A percentile compares a stretch with the other conserved stretches of the same genome.
phyloP scores from a whole-genome alignment of 1,139 yeast species.

The Sugiyamaella novakii region DNA sequence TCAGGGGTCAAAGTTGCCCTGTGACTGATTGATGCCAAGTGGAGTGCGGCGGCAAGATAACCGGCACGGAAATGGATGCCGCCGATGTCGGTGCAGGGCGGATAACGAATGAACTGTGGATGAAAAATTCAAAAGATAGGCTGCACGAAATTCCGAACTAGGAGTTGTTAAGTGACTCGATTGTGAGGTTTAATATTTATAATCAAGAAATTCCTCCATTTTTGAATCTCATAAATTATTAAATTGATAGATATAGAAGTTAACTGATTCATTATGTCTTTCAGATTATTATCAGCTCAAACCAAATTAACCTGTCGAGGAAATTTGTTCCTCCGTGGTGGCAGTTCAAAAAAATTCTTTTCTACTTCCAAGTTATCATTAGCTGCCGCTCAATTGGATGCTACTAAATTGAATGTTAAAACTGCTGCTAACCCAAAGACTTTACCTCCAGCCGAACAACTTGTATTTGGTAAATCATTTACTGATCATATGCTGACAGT shows the following conservation, averaged over 20 bases:
- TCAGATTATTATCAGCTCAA: constrained; percentile 8
- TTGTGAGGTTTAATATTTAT: background rate
- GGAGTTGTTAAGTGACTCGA: background rate
- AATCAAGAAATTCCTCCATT: too few relatives aligned
- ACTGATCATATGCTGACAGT: constrained; percentile 88
- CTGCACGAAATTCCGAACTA: background rate
- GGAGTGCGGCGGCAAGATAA: too few relatives aligned
- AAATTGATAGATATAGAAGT: too few relatives aligned
- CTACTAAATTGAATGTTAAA: constrained; percentile 64
- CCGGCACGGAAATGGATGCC: background rate
- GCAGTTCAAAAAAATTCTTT: constrained; percentile 4
- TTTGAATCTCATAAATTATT: too few relatives aligned
- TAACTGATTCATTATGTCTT: too few relatives aligned
- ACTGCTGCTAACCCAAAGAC: constrained; percentile 62
- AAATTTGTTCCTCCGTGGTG: background rate
- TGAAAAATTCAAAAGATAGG: background rate
- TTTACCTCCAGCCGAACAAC: constrained; percentile 69
- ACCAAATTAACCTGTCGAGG: constrained; percentile 1
- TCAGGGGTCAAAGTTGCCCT: constrained; percentile 6
- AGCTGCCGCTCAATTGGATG: constrained; percentile 55
- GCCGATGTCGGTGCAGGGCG: constrained; percentile 7
- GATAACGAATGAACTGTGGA: background rate
- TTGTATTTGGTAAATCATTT: constrained; percentile 84
- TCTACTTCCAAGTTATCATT: constrained; percentile 12
- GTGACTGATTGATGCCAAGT: background rate